Evolutionary conservation across 352 stramenopile species (phyloP).

Genomic region (Bremia lactucae): DNA sequence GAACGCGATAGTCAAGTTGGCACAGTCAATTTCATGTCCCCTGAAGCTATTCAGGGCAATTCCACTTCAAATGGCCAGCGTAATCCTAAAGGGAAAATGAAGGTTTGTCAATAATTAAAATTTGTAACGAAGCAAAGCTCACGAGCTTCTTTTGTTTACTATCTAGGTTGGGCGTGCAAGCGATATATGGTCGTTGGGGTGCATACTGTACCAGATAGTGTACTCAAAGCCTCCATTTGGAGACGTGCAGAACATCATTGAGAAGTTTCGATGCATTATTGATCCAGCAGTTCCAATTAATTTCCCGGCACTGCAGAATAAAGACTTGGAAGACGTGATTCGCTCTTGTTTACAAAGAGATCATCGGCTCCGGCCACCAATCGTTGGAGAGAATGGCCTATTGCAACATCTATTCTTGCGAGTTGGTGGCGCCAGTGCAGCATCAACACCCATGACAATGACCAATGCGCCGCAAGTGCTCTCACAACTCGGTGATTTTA

Average conservation of each 20-base stretch:
- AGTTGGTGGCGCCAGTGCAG: constrained; percentile 14
- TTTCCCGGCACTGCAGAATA: constrained; percentile 77
- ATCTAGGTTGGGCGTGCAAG: constrained; percentile 78
- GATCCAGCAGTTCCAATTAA: constrained; percentile 87
- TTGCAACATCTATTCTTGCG: constrained; percentile 79
- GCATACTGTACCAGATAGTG: constrained; percentile 96
- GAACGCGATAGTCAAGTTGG: constrained; percentile 92
- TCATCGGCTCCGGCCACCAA: constrained; percentile 61
- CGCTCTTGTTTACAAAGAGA: constrained; percentile 78
- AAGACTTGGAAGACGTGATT: constrained; percentile 81
- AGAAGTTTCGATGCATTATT: constrained; percentile 93
- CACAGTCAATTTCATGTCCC: constrained; percentile 96
- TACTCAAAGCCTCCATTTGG: constrained; percentile 93
- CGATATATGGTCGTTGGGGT: constrained; percentile 95
- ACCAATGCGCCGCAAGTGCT: constrained; percentile 32
- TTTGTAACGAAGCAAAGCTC: no score
- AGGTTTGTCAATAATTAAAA: constrained; percentile 17
- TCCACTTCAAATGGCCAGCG: constrained; percentile 35
- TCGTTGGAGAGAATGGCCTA: constrained; percentile 65
- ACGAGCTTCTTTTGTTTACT: neutral
- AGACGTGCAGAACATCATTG: constrained; percentile 88
- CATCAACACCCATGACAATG: constrained; percentile 30
- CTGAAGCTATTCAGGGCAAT: constrained; percentile 82
- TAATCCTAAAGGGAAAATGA: constrained; percentile 66
- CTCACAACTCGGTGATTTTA: constrained; percentile 32